A percentile compares a stretch with the other conserved stretches of the same genome.
Conservation (phyloP, 2,329 filamentous ascomycete species). For the Apiospora malaysiana region DNA sequence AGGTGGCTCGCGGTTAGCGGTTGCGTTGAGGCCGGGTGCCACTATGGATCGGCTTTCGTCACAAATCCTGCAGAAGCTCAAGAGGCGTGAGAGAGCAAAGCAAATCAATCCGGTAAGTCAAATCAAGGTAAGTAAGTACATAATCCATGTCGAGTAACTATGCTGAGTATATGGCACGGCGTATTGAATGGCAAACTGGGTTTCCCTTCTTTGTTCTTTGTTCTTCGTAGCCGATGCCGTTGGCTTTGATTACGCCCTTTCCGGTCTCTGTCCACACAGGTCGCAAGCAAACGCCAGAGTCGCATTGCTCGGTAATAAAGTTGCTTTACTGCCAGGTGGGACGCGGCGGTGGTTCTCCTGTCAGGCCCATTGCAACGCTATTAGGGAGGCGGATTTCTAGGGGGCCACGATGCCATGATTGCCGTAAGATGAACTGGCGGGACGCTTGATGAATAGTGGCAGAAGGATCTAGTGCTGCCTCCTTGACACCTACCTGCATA, state of each 20-base stretch:
- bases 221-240: background rate
- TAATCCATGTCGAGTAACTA: background rate
- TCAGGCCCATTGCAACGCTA: slow-evolving; percentile 1
- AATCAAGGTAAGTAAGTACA: too few relatives aligned
- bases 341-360: slow-evolving; percentile 6
- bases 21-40: slow-evolving; percentile 5
- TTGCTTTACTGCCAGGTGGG: background rate
- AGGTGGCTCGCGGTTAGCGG: background rate
- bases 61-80: background rate
- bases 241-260: background rate
- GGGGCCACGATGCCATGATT: background rate
- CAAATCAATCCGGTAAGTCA: background rate
- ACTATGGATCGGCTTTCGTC: slow-evolving; percentile 6
- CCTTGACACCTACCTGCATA: background rate
- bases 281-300: background rate
- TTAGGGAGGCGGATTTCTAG: background rate
- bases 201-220: background rate
- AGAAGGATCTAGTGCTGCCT: background rate
- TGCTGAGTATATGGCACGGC: background rate
- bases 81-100: background rate
- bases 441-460: background rate
- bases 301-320: slow-evolving; percentile 12
- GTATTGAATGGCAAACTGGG: background rate
- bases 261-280: background rate
- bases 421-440: background rate